Evolutionary conservation across 2,329 filamentous ascomycete genomes (phyloP).

Genomic region (Hypocrella siamensis): DNA sequence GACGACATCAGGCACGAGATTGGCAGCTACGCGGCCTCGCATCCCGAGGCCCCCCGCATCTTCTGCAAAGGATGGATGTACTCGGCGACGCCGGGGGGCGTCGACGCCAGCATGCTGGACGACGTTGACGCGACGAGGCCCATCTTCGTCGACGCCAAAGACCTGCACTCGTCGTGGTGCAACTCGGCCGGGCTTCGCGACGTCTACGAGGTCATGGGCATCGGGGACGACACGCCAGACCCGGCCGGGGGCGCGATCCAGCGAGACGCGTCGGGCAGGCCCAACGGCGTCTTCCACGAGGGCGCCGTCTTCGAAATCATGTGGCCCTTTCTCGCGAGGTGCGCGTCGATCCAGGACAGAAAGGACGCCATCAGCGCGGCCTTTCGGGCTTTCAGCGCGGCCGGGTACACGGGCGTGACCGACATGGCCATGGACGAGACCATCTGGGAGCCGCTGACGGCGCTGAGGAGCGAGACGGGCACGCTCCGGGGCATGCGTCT

Average conservation of each 20-base stretch:
- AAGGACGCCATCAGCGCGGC: constrained; percentile 31
- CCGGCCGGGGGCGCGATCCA: constrained; percentile 36
- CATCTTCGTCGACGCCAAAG: constrained; percentile 41
- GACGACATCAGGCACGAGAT: constrained; percentile 33
- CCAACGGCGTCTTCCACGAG: constrained; percentile 35
- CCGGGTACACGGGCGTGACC: constrained; percentile 38
- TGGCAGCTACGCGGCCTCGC: constrained; percentile 24
- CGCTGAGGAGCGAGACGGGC: constrained; percentile 21
- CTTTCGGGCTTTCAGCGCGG: constrained; percentile 31
- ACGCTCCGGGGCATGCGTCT: constrained; percentile 23
- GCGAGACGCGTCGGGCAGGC: constrained; percentile 28
- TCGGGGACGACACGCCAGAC: constrained; percentile 24
- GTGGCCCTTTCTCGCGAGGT: constrained; percentile 36
- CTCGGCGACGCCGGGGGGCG: constrained; percentile 27
- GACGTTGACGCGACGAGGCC: constrained; percentile 35
- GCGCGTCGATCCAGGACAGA: constrained; percentile 30
- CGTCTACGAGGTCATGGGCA: constrained; percentile 18
- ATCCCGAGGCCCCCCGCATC: constrained; percentile 32
- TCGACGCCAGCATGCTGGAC: constrained; percentile 28
- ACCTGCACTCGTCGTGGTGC: constrained; percentile 41
- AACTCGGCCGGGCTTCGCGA: constrained; percentile 34
- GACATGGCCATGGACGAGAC: constrained; percentile 48
- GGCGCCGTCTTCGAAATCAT: constrained; percentile 34
- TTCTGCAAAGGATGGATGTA: constrained; percentile 42
- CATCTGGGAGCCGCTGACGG: constrained; percentile 33